A percentile compares a stretch with the other conserved stretches of the same genome.
These are phyloP conservation scores for Bipolaris bicolor DNA, from an alignment of 2,329 filamentous ascomycete genomes.

Conservation along the genomic window DNA sequence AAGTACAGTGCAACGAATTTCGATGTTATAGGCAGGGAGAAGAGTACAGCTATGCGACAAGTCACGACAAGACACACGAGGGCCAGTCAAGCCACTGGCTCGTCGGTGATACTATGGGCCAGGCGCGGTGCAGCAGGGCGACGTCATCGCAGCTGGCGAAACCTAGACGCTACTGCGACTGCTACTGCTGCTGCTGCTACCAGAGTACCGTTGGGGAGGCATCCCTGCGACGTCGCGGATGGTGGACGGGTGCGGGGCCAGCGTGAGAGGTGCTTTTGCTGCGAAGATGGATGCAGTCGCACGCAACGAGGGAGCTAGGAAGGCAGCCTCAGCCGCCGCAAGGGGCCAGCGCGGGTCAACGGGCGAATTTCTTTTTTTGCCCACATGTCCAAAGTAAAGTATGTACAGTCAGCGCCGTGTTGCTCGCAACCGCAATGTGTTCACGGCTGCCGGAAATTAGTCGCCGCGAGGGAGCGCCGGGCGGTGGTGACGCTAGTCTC, in stretches of 20 bases:
- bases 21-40: neutral
- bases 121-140: constrained; percentile 1
- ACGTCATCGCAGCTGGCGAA: constrained; percentile 18
- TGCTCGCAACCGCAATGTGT: constrained; percentile 8
- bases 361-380: constrained; percentile 8
- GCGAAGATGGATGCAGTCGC: no score
- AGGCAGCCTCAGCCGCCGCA: neutral
- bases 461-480: constrained; percentile 10
- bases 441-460: constrained; percentile 15
- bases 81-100: neutral
- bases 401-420: neutral
- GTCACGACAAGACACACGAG: no score
- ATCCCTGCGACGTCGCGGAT: constrained; percentile 9
- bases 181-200: neutral
- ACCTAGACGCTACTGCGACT: constrained; percentile 6
- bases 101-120: neutral
- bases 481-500: constrained; percentile 30
- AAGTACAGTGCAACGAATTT: constrained; percentile 9
- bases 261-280: neutral
- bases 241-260: constrained; percentile 16
- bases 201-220: neutral
- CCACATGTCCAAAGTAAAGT: neutral
- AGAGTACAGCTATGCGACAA: no score
- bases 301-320: neutral
- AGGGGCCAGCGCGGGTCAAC: neutral